Base-by-base conservation (phyloP, 305 asterid species). In the Fraxinus platypoda region DNA sequence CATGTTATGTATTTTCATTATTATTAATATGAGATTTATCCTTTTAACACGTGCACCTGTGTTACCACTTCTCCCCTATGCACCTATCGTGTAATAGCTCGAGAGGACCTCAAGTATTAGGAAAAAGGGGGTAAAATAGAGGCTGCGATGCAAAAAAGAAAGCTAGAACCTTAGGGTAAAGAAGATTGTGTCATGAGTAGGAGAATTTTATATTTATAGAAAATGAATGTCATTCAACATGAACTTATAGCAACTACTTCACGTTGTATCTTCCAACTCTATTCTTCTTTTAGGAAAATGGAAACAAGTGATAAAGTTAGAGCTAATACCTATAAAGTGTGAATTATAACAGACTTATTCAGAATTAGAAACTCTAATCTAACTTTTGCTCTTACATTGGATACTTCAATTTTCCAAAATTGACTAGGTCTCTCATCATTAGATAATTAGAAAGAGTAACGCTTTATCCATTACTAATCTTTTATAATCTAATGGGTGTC, bases 351-450 rank as follows among this genome's bases (percentile, higher is more conserved):
- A 19, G 13, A 59, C 70, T 19, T 59, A 59, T 19, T 59, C 33
- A 9, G 5, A 25, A 23, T 62, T 62, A 21, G 33, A 74, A 74
- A 74, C 78, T 9, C 7, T 37, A 74, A 6, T 5, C 37, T 6
- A 6, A 9, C 35, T 79, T 81, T 78, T 46, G 52, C 13, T 26
- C 35, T 23, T 34, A 75, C 86, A 81, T 87, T n/a, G 88, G 86
- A 80, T 83, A 78, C 91, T 83, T 74, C 81, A 78, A 81, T 49
- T 28, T 66, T 57, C 75, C 19, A 73, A 73, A 75, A 30, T 74
- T 78, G 38, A 80, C 76, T 46, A 21, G 72, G 70, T 76, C 41
- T 23, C 41, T 77, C 84, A 88, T 88, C 80, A 89, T 86, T 82
- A 59, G 75, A 33, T 81, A 83, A 82, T 83, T 4, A 5, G 38